These are phyloP conservation scores for Begonia loranthoides DNA, from an alignment of 306 rosid genomes.

Conservation along the genomic window DNA sequence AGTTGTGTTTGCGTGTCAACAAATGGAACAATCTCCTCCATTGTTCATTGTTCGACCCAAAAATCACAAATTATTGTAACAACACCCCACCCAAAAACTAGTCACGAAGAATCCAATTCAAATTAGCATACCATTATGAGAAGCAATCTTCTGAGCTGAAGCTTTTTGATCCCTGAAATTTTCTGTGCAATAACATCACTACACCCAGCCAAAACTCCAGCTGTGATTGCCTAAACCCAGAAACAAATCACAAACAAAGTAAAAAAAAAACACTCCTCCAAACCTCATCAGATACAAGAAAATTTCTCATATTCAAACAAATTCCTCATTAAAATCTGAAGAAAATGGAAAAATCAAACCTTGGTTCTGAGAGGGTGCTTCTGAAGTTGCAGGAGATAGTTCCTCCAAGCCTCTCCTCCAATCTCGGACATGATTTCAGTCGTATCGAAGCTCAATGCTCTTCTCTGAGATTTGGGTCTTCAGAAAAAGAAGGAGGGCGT, in stretches of 20 bases:
- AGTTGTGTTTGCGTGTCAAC: no score
- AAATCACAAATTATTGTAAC: no score
- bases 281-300: no score
- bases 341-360: slow-evolving; percentile 21
- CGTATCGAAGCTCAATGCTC: slow-evolving; percentile 11
- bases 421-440: slow-evolving; percentile 45
- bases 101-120: not conserved
- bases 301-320: no score
- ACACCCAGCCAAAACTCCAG: slow-evolving; percentile 67
- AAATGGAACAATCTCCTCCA: no score
- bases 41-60: no score
- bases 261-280: no score
- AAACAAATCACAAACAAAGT: not conserved
- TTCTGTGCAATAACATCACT: slow-evolving; percentile 83
- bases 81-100: not conserved
- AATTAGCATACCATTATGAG: slow-evolving; percentile 48
- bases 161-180: slow-evolving; percentile 72
- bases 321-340: not conserved
- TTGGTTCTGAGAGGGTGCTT: slow-evolving; percentile 82
- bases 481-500: not conserved
- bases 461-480: slow-evolving; percentile 2
- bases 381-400: slow-evolving; percentile 62
- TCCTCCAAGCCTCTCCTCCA: slow-evolving; percentile 45
- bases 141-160: slow-evolving; percentile 65
- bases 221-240: slow-evolving; percentile 60